These are phyloP conservation scores for Fusarium transvaalense DNA, from an alignment of 2,329 filamentous ascomycete species.

Conservation along the genomic window DNA sequence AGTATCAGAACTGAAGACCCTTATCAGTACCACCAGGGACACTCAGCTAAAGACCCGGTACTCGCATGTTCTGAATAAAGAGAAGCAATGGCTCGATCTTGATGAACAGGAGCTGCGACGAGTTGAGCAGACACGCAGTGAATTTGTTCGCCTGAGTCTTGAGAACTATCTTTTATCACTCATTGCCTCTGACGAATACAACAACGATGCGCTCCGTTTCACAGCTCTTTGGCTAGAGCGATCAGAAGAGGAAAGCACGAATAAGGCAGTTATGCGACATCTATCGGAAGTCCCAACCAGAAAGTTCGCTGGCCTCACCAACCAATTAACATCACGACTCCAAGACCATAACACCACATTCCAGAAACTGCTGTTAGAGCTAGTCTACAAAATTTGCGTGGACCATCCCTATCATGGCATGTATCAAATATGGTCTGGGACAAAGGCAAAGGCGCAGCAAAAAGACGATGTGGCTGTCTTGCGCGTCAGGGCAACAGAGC, in stretches of 20 bases:
- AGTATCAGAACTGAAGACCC: conserved; percentile 76
- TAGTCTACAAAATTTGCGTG: conserved; percentile 86
- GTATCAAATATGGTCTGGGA: conserved; percentile 93
- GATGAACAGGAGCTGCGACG: conserved; percentile 89
- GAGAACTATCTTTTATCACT: conserved; percentile 94
- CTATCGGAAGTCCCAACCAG: conserved; percentile 83
- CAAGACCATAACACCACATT: conserved; percentile 79
- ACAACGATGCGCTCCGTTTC: conserved; percentile 91
- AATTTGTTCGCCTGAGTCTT: conserved; percentile 88
- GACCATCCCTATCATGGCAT: conserved; percentile 98
- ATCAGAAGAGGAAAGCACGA: conserved; percentile 80
- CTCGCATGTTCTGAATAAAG: conserved; percentile 73
- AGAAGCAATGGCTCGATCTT: conserved; percentile 90
- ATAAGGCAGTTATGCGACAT: conserved; percentile 78
- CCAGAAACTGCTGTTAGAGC: conserved; percentile 77
- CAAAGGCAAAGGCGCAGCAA: conserved; percentile 74
- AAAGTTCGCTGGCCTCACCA: conserved; percentile 94
- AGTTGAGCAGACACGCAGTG: conserved; percentile 79
- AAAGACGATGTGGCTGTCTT: conserved; percentile 81
- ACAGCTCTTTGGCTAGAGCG: conserved; percentile 95
- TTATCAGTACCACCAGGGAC: conserved; percentile 64
- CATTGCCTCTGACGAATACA: conserved; percentile 85
- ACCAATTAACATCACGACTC: conserved; percentile 93
- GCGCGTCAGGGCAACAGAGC: conserved; percentile 78
- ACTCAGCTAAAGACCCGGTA: conserved; percentile 68